Evolutionary conservation across 257 asterid species (phyloP).

Genomic region (Fraxinus americana): DNA sequence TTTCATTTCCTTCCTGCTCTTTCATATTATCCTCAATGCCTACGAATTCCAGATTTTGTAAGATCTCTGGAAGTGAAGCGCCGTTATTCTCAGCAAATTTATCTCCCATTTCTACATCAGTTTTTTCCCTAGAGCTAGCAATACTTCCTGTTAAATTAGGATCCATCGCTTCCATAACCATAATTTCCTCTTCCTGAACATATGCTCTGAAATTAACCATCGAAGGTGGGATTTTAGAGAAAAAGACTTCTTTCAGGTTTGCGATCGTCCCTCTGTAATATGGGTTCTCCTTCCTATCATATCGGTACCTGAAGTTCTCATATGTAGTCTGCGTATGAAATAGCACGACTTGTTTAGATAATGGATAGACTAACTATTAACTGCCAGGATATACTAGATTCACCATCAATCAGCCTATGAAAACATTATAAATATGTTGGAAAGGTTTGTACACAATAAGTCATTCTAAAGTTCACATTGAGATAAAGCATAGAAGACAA

Average conservation of each 20-base stretch:
- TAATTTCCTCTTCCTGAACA: slow-evolving; percentile 58
- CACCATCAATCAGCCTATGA: neutral
- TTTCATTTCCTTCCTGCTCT: slow-evolving; percentile 45
- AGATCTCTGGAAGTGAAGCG: slow-evolving; percentile 56
- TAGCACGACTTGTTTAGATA: neutral
- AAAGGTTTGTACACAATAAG: neutral
- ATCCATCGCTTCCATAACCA: slow-evolving; percentile 37
- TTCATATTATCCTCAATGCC: slow-evolving; percentile 49
- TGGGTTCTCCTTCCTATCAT: slow-evolving; percentile 83
- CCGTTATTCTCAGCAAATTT: slow-evolving; percentile 44
- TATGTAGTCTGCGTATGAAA: slow-evolving; percentile 75
- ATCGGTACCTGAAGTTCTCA: slow-evolving; percentile 85
- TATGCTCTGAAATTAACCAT: slow-evolving; percentile 59
- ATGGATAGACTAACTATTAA: neutral
- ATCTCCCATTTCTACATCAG: slow-evolving; percentile 75
- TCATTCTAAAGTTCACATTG: neutral
- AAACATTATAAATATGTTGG: neutral
- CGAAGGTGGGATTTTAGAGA: slow-evolving; percentile 79
- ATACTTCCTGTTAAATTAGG: slow-evolving; percentile 39
- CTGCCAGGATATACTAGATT: neutral
- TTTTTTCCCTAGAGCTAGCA: slow-evolving; percentile 60
- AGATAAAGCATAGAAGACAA: neutral
- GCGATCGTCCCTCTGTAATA: slow-evolving; percentile 70
- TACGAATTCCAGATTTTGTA: slow-evolving; percentile 56
- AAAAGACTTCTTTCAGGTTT: slow-evolving; percentile 69